Evolutionary conservation across 2,329 filamentous ascomycete genomes (phyloP).

Genomic region (Huntiella omanensis): DNA sequence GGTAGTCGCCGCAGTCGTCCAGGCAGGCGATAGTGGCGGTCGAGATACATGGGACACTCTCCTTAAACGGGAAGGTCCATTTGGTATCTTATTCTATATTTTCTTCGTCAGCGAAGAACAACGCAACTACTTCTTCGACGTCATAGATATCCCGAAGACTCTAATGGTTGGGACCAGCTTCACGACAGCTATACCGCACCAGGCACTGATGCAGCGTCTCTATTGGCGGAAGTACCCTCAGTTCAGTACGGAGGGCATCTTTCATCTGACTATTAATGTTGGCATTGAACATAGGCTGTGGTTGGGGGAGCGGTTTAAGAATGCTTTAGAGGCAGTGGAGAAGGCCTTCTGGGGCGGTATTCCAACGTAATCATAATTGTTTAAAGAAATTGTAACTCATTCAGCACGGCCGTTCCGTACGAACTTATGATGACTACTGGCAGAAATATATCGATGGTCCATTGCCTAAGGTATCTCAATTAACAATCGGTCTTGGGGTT

Average conservation of each 20-base stretch:
- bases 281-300: slow-evolving; percentile 3
- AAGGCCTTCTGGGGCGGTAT: no score
- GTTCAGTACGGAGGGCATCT: not conserved
- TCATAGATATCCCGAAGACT: slow-evolving; percentile 26
- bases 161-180: slow-evolving; percentile 32
- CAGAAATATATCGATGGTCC: no score
- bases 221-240: not conserved
- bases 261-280: not conserved
- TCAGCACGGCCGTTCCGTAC: no score
- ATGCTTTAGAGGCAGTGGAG: not conserved
- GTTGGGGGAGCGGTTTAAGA: not conserved
- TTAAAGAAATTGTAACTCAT: no score
- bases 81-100: slow-evolving; percentile 22
- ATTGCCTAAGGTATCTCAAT: no score
- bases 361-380: no score
- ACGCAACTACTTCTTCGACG: slow-evolving; percentile 28
- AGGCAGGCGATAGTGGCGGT: no score
- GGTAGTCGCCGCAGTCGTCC: no score
- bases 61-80: not conserved
- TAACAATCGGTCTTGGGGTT: no score
- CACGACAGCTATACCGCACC: slow-evolving; percentile 19
- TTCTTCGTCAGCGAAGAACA: slow-evolving; percentile 21
- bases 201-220: not conserved
- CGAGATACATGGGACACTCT: no score
- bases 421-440: no score